These are phyloP conservation scores for Berkeleyomyces rouxiae DNA, from an alignment of 2,329 filamentous ascomycete species.

Conservation along the genomic window DNA sequence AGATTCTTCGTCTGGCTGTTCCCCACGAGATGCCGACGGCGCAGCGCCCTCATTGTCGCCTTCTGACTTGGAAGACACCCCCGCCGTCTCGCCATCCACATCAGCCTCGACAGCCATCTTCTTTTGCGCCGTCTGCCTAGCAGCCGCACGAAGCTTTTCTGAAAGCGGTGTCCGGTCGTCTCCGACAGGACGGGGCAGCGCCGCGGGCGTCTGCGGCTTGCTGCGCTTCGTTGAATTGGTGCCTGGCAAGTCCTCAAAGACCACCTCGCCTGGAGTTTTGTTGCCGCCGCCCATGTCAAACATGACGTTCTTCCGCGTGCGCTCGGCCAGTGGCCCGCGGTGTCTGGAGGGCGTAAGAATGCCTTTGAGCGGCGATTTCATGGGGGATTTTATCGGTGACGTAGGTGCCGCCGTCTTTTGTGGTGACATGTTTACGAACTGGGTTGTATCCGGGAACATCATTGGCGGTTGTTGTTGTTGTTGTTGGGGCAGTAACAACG, in stretches of 20 bases:
- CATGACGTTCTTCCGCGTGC: slow-evolving; percentile 35
- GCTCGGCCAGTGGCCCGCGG: slow-evolving; percentile 18
- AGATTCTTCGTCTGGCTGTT: not conserved
- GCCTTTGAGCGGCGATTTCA: slow-evolving; percentile 27
- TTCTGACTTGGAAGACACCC: slow-evolving; percentile 15
- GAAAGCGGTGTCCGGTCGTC: slow-evolving; percentile 10
- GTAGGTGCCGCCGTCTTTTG: slow-evolving; percentile 1
- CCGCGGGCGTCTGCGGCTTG: not conserved
- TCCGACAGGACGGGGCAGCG: not conserved
- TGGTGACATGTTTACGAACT: slow-evolving; percentile 5
- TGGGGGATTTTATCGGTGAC: slow-evolving; percentile 6
- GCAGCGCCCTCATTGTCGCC: slow-evolving; percentile 12
- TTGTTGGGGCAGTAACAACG: not conserved
- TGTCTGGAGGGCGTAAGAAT: slow-evolving; percentile 39
- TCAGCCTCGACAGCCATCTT: slow-evolving; percentile 6
- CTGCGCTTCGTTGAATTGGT: slow-evolving; percentile 16
- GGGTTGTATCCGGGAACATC: not conserved
- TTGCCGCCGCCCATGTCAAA: slow-evolving; percentile 26
- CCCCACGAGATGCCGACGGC: not conserved
- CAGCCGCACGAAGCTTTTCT: slow-evolving; percentile 13
- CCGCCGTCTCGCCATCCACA: slow-evolving; percentile 19
- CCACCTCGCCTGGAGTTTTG: slow-evolving; percentile 26
- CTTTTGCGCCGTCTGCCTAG: slow-evolving; percentile 15
- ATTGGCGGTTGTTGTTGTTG: not conserved
- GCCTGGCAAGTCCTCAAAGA: slow-evolving; percentile 35